Conservation (phyloP, 768 basidiomycete genomes). For the Kwoniella shandongensis region DNA sequence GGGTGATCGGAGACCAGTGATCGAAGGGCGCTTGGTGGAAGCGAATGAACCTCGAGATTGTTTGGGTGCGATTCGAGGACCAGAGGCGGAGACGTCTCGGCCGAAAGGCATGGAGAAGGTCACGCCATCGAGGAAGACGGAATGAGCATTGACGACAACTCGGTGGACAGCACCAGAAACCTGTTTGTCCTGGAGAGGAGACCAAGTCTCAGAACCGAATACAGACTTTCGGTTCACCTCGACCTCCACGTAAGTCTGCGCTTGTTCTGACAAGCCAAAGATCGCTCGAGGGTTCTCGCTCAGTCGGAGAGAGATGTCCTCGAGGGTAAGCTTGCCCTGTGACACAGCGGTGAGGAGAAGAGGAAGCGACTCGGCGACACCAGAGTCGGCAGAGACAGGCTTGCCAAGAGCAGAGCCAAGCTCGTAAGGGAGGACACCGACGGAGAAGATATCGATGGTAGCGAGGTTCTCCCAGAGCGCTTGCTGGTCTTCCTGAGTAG, state of each 20-base stretch:
- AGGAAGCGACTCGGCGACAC: constrained; percentile 82
- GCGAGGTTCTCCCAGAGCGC: constrained; percentile 82
- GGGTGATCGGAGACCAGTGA: constrained; percentile 35
- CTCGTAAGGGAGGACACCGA: constrained; percentile 78
- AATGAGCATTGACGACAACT: constrained; percentile 85
- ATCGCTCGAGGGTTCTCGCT: constrained; percentile 91
- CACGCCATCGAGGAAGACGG: constrained; percentile 80
- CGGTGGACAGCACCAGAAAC: constrained; percentile 80
- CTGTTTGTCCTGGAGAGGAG: constrained; percentile 67
- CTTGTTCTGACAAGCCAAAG: constrained; percentile 83
- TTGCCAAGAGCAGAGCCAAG: constrained; percentile 67
- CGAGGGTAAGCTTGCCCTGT: constrained; percentile 73
- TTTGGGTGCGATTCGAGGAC: constrained; percentile 38
- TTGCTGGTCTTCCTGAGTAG: constrained; percentile 71
- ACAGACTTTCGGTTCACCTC: constrained; percentile 73
- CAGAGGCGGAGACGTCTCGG: constrained; percentile 55
- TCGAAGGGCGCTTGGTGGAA: constrained; percentile 32
- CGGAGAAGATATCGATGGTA: constrained; percentile 83
- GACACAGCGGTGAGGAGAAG: constrained; percentile 81
- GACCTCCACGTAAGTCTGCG: constrained; percentile 86
- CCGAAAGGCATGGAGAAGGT: constrained; percentile 59
- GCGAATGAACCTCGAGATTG: constrained; percentile 53
- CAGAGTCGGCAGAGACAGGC: constrained; percentile 67
- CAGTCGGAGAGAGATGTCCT: constrained; percentile 76
- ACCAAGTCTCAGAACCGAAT: constrained; percentile 68